A percentile compares a stretch with the other conserved stretches of the same genome.
Conservation (phyloP, 2,329 filamentous ascomycete species). For the Metarhizium album region DNA sequence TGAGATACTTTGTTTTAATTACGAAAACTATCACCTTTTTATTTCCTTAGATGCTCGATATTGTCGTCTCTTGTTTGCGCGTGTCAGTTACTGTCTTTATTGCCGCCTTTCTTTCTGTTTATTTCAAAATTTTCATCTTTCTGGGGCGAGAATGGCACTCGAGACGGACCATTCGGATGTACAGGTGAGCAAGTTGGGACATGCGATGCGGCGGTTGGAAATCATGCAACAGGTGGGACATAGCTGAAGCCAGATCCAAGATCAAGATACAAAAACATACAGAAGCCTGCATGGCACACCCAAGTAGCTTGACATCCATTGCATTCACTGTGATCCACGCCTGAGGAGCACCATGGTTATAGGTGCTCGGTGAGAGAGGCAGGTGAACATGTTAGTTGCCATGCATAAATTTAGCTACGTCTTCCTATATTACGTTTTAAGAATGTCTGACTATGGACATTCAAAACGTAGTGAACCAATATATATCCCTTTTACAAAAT, state of each 20-base stretch:
- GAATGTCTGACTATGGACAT: not conserved
- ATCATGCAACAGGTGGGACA: not conserved
- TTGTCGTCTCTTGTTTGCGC: not conserved
- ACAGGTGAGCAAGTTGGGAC: not conserved
- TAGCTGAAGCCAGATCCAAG: not conserved
- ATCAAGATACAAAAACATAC: not conserved
- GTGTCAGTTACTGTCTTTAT: not conserved
- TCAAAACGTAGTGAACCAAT: not conserved
- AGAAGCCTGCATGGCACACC: not conserved
- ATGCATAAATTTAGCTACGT: not conserved
- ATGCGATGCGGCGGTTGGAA: conserved; percentile 4
- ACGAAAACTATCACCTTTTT: conserved; percentile 23
- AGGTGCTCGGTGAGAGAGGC: too few species aligned
- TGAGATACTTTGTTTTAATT: conserved; percentile 43
- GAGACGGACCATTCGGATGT: not conserved
- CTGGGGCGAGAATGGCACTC: not conserved
- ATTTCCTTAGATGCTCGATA: not conserved
- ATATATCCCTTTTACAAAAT: not conserved
- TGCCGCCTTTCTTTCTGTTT: not conserved
- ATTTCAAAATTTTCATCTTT: conserved; percentile 6
- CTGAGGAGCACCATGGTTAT: too few species aligned
- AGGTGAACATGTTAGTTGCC: not conserved
- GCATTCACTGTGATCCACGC: too few species aligned
- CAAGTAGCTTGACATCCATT: too few species aligned
- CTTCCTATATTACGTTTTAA: not conserved